Evolutionary conservation across 1,139 yeast genomes (phyloP).

Genomic region (Blastobotrys raffinosifermentans): DNA sequence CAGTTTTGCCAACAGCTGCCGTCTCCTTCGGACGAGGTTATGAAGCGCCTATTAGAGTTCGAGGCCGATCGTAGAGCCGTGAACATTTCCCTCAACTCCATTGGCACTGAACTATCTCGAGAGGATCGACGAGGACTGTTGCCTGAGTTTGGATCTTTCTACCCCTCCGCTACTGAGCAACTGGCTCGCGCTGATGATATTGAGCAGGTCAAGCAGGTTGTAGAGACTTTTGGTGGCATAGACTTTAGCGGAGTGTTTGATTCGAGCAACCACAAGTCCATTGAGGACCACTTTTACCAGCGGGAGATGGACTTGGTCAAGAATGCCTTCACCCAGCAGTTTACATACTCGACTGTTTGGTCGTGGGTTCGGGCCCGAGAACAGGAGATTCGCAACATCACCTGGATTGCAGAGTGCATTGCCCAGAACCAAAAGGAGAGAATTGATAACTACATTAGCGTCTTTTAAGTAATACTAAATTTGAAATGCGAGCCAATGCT

Average conservation of each 20-base stretch:
- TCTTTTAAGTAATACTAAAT: slow-evolving; percentile 31
- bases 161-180: slow-evolving; percentile 66
- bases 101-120: slow-evolving; percentile 67
- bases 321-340: slow-evolving; percentile 94
- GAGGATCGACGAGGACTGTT: slow-evolving; percentile 66
- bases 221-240: slow-evolving; percentile 56
- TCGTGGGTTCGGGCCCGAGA: slow-evolving; percentile 95
- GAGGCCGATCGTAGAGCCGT: slow-evolving; percentile 96
- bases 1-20: slow-evolving; percentile 59
- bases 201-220: slow-evolving; percentile 71
- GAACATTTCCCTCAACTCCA: slow-evolving; percentile 84
- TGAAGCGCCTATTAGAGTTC: slow-evolving; percentile 70
- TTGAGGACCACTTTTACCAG: slow-evolving; percentile 92
- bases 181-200: slow-evolving; percentile 76
- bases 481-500: no score
- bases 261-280: slow-evolving; percentile 45
- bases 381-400: slow-evolving; percentile 92
- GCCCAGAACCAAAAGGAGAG: slow-evolving; percentile 43
- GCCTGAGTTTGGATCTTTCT: slow-evolving; percentile 76
- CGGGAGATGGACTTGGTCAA: slow-evolving; percentile 89
- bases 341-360: slow-evolving; percentile 85
- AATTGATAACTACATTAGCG: slow-evolving; percentile 36
- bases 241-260: slow-evolving; percentile 70
- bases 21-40: slow-evolving; percentile 74
- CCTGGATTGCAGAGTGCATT: slow-evolving; percentile 97